A percentile compares a stretch with the other conserved stretches of the same genome.
Conservation (phyloP, 202 grass and related monocot genomes). For the Bolboschoenoplectus hybrid region DNA sequence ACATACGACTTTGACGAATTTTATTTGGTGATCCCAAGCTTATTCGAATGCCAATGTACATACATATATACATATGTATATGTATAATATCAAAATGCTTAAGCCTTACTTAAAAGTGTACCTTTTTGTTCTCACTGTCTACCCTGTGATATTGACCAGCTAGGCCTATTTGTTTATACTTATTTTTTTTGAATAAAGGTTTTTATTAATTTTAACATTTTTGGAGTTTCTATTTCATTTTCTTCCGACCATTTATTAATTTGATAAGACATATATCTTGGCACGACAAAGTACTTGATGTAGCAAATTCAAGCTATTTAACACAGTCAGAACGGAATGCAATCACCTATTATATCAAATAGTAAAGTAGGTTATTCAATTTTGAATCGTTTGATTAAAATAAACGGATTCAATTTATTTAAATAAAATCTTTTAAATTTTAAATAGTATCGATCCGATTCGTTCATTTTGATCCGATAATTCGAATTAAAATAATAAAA, state of each 20-base stretch:
- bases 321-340: background rate
- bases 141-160: background rate
- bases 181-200: no score
- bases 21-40: constrained; percentile 11
- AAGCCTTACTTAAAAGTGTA: background rate
- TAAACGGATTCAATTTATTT: no score
- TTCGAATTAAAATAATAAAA: no score
- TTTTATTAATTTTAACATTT: background rate
- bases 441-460: no score
- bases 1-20: no score
- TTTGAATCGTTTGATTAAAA: no score
- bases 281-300: background rate
- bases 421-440: no score
- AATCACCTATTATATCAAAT: no score
- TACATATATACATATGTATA: background rate
- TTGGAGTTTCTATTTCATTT: background rate
- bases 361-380: no score
- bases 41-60: background rate
- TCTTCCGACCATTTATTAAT: background rate
- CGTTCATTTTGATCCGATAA: no score
- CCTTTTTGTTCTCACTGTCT: background rate
- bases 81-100: background rate
- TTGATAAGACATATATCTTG: background rate
- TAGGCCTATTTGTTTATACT: background rate
- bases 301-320: background rate